These are phyloP conservation scores for Mortierella sp. DNA, from an alignment of 371 early-diverging fungal genomes.

Conservation along the genomic window DNA sequence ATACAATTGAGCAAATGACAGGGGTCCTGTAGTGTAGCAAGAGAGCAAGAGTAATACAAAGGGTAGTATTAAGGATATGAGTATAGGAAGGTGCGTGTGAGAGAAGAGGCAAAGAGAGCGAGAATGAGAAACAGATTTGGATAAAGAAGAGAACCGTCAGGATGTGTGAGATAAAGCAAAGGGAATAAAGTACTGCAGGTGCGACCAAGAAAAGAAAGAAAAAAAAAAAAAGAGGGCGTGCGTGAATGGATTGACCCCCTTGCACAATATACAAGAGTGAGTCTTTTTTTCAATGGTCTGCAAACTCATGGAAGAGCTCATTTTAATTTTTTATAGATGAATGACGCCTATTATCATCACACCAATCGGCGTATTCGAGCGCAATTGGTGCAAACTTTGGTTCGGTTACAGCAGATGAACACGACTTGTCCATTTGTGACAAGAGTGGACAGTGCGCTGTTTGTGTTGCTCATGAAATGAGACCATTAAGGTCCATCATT, in stretches of 20 bases:
- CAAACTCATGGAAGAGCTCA: background rate
- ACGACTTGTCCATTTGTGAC: background rate
- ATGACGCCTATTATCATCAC: slow-evolving; percentile 4
- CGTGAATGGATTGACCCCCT: slow-evolving; percentile 8
- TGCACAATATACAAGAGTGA: background rate
- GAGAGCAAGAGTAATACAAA: background rate
- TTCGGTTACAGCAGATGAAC: background rate
- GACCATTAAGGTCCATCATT: no score
- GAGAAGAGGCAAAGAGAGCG: slow-evolving; percentile 4
- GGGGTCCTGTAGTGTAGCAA: background rate
- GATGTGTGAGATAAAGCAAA: background rate
- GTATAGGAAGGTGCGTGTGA: background rate
- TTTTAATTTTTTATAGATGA: background rate
- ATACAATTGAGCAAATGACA: background rate
- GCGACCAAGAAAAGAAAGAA: slow-evolving; percentile 6
- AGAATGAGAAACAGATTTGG: background rate
- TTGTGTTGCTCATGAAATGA: background rate
- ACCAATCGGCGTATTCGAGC: slow-evolving; percentile 6
- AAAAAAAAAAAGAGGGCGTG: background rate
- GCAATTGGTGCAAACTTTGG: background rate
- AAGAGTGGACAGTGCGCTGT: slow-evolving; percentile 6
- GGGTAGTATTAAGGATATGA: background rate
- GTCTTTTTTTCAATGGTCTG: background rate
- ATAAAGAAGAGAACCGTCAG: background rate
- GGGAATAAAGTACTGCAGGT: background rate